Conservation (phyloP, 176 grass and related monocot genomes). For the Cymbopogon citratus region DNA sequence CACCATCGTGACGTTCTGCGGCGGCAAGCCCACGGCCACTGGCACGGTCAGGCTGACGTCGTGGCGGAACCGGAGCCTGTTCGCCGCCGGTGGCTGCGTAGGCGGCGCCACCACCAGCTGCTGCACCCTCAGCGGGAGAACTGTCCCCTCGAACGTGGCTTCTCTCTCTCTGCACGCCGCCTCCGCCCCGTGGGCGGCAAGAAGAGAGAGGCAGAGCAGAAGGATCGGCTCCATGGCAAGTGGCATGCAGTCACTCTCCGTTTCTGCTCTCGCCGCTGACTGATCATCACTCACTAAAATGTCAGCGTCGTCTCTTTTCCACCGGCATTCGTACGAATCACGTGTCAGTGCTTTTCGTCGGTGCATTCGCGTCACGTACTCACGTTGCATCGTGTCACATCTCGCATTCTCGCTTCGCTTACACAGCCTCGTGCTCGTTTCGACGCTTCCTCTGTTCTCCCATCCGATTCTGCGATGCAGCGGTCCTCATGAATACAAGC, state of each 20-base stretch:
- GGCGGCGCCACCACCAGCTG: slow-evolving; percentile 2
- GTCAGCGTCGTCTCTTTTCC: not conserved
- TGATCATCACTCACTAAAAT: not conserved
- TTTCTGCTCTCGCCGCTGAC: not conserved
- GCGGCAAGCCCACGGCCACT: slow-evolving; percentile 52
- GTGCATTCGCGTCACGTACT: not conserved
- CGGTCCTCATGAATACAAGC: not conserved
- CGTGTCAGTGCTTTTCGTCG: not conserved
- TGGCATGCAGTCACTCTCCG: not conserved
- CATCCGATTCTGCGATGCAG: not conserved
- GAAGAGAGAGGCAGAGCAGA: slow-evolving; percentile 18
- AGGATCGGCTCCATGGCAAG: not conserved
- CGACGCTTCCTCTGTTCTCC: not conserved
- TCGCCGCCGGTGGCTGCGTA: slow-evolving; percentile 7
- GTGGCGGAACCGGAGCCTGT: slow-evolving; percentile 55
- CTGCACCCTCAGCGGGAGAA: slow-evolving; percentile 32
- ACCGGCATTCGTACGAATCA: not conserved
- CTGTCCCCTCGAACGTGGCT: not conserved
- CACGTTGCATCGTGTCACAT: not conserved
- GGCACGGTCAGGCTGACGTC: slow-evolving; percentile 65
- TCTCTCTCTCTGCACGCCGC: not conserved
- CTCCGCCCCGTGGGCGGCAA: not conserved
- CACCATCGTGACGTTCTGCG: slow-evolving; percentile 77
- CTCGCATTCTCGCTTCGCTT: not conserved
- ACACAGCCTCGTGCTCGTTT: not conserved